phyloP scores from a whole-genome alignment of 306 rosid species.

The Vigna mungo region DNA sequence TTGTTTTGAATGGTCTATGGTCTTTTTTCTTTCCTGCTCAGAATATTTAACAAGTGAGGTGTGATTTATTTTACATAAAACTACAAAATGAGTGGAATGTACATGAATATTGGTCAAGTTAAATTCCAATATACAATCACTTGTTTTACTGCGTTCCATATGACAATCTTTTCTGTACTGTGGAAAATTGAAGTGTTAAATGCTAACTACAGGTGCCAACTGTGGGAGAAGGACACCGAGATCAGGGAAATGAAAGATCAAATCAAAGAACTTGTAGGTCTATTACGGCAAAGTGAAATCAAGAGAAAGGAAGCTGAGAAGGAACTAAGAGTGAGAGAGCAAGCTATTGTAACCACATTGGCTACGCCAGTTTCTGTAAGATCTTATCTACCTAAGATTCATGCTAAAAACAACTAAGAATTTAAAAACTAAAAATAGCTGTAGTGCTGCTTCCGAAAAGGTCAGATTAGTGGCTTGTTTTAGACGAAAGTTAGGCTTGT shows the following conservation, averaged over 20 bases:
- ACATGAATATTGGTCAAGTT: slow-evolving; percentile 27
- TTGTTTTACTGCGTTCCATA: slow-evolving; percentile 19
- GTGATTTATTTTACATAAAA: slow-evolving; percentile 21
- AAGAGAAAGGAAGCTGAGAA: slow-evolving; percentile 91
- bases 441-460: slow-evolving; percentile 8
- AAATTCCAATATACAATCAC: slow-evolving; percentile 2
- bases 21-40: background rate
- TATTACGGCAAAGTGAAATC: slow-evolving; percentile 89
- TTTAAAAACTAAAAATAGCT: slow-evolving; percentile 9
- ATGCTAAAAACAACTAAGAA: slow-evolving; percentile 22
- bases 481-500: background rate
- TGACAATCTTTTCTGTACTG: slow-evolving; percentile 20
- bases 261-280: slow-evolving; percentile 90
- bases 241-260: slow-evolving; percentile 93
- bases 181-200: slow-evolving; percentile 36
- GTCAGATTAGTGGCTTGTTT: background rate
- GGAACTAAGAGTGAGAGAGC: slow-evolving; percentile 90
- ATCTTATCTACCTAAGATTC: slow-evolving; percentile 34
- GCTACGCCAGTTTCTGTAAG: slow-evolving; percentile 75
- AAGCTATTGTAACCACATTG: slow-evolving; percentile 68
- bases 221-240: slow-evolving; percentile 93
- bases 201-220: slow-evolving; percentile 72
- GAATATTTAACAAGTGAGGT: slow-evolving; percentile 31
- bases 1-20: too few species aligned
- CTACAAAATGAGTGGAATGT: background rate